Percentiles rank a stretch among this genome's conserved stretches.
These are phyloP conservation scores for Stemphylium vesicarium DNA, from an alignment of 2,329 filamentous ascomycete species.

Conservation along the genomic window DNA sequence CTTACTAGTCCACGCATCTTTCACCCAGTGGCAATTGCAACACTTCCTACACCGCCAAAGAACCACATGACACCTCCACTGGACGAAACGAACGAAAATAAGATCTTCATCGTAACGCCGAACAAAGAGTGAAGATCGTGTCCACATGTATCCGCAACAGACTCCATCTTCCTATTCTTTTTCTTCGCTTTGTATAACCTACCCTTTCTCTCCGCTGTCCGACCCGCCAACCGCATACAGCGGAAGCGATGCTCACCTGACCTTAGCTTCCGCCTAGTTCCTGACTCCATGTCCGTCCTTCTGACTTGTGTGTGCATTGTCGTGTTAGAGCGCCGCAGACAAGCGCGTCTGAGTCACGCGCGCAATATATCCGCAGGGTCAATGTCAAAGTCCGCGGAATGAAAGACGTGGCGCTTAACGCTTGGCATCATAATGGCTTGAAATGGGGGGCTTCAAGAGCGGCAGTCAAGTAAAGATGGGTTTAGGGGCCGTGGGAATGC, in stretches of 20 bases:
- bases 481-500: neutral
- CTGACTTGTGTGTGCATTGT: neutral
- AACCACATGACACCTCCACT: no score
- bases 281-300: neutral
- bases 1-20: no score
- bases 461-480: neutral
- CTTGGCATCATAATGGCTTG: neutral
- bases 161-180: neutral
- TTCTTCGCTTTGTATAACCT: neutral
- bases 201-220: neutral
- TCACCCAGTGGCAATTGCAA: no score
- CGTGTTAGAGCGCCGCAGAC: no score
- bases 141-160: no score
- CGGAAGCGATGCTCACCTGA: conserved; percentile 7
- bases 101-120: no score
- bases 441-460: neutral
- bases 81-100: no score
- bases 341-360: neutral
- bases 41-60: no score
- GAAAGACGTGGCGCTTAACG: neutral
- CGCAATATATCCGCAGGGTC: neutral
- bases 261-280: conserved; percentile 9
- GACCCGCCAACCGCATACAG: neutral
- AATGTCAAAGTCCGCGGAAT: neutral
- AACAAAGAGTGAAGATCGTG: no score